Percentiles rank a stretch among this genome's conserved stretches.
Conservation (phyloP, 202 grass and related monocot genomes). For the Digitaria exilis region DNA sequence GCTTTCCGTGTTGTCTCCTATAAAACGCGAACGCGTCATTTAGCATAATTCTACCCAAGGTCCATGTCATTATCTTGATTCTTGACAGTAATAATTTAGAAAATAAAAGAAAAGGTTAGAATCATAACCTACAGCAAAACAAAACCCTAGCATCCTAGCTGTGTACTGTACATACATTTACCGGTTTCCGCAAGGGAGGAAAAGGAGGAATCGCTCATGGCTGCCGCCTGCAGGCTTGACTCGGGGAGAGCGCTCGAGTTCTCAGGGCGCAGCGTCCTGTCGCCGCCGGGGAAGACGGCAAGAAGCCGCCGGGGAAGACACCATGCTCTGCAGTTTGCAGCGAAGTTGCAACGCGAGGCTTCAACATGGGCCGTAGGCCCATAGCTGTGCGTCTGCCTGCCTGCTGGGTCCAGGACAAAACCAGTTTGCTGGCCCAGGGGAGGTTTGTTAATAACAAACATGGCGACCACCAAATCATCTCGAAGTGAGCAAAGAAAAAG, state of each 20-base stretch:
- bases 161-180: not conserved
- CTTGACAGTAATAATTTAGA: not conserved
- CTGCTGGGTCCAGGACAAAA: no score
- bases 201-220: not conserved
- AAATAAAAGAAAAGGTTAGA: not conserved
- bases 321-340: not conserved
- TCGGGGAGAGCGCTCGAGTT: not conserved
- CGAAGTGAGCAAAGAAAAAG: no score
- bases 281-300: not conserved
- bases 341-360: not conserved
- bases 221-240: not conserved
- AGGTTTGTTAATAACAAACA: no score
- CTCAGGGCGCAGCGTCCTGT: not conserved
- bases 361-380: not conserved
- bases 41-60: not conserved
- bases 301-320: not conserved
- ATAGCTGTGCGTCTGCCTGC: no score
- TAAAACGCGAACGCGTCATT: not conserved
- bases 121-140: not conserved
- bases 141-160: not conserved
- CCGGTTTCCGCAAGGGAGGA: not conserved
- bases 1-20: not conserved
- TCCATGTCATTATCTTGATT: not conserved
- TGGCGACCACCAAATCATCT: no score
- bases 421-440: no score